Evolutionary conservation across 169 alveolate genomes (phyloP).

Genomic region (Ichthyophthirius multifiliis): DNA sequence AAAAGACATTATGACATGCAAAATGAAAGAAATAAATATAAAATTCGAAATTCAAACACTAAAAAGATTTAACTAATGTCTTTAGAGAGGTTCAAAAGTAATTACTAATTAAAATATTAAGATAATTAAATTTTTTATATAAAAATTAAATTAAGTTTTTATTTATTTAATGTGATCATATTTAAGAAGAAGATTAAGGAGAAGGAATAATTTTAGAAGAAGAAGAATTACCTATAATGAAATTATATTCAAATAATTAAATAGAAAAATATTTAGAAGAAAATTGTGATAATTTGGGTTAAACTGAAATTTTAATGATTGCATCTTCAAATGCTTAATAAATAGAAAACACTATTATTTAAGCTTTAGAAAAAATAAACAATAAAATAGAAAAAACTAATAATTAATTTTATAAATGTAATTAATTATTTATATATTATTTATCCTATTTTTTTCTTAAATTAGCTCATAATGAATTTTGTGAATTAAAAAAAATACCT

Average conservation of each 20-base stretch:
- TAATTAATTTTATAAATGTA: not conserved
- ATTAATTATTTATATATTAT: not conserved
- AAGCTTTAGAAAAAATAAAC: not conserved
- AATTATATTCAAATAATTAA: not conserved
- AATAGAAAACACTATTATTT: not conserved
- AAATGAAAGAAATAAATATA: not conserved
- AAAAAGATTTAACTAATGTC: not conserved
- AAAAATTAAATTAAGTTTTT: not conserved
- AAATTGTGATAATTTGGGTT: not conserved
- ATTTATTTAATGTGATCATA: not conserved
- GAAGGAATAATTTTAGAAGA: not conserved
- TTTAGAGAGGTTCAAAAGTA: constrained; percentile 1
- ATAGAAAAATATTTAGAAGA: not conserved
- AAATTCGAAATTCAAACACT: not conserved
- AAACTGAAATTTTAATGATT: constrained; percentile 1
- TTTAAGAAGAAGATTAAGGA: not conserved
- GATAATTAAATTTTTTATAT: not conserved
- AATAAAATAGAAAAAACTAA: not conserved
- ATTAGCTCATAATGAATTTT: not conserved
- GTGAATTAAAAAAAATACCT: not conserved
- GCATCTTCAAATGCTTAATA: not conserved
- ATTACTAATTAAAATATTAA: not conserved
- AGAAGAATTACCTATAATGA: not conserved
- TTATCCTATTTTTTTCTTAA: not conserved
- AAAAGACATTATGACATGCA: not conserved